These are phyloP conservation scores for Phytopythium montanum DNA, from an alignment of 352 stramenopile species.

Conservation along the genomic window DNA sequence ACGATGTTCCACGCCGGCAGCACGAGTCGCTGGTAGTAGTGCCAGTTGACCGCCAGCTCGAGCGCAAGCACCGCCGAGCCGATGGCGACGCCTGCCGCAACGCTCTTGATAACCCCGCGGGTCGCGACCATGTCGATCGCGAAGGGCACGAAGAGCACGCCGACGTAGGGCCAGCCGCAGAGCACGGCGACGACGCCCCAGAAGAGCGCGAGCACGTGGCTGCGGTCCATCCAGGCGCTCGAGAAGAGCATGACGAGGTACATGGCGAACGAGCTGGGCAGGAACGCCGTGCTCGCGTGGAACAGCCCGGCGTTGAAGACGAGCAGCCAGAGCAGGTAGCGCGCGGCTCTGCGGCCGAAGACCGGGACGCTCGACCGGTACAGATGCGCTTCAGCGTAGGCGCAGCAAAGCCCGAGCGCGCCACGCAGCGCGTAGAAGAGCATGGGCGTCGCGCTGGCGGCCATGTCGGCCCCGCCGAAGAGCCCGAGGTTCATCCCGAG, in stretches of 20 bases:
- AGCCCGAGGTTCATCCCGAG: constrained; percentile 36
- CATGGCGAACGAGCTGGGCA: constrained; percentile 93
- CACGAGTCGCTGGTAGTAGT: constrained; percentile 67
- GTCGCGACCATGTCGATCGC: constrained; percentile 74
- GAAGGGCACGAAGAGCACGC: constrained; percentile 94
- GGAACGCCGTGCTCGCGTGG: constrained; percentile 88
- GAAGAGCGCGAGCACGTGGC: constrained; percentile 71
- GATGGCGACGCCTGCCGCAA: constrained; percentile 56
- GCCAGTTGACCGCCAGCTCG: constrained; percentile 84
- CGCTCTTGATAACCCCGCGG: constrained; percentile 43
- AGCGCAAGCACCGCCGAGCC: constrained; percentile 63
- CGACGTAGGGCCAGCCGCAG: constrained; percentile 97
- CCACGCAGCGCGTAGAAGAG: constrained; percentile 91
- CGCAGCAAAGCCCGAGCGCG: constrained; percentile 67
- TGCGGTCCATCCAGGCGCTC: constrained; percentile 74
- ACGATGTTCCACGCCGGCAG: constrained; percentile 93
- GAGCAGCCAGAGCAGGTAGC: constrained; percentile 74
- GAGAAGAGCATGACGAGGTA: constrained; percentile 77
- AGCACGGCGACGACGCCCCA: constrained; percentile 91
- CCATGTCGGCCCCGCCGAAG: constrained; percentile 9
- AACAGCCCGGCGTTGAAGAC: constrained; percentile 91
- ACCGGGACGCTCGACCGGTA: constrained; percentile 58
- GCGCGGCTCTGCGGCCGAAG: constrained; percentile 62
- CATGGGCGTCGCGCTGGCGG: constrained; percentile 54
- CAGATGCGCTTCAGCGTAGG: constrained; percentile 85